These are phyloP conservation scores for Hypoxylon sp. DNA, from an alignment of 2,329 filamentous ascomycete genomes.

Conservation along the genomic window DNA sequence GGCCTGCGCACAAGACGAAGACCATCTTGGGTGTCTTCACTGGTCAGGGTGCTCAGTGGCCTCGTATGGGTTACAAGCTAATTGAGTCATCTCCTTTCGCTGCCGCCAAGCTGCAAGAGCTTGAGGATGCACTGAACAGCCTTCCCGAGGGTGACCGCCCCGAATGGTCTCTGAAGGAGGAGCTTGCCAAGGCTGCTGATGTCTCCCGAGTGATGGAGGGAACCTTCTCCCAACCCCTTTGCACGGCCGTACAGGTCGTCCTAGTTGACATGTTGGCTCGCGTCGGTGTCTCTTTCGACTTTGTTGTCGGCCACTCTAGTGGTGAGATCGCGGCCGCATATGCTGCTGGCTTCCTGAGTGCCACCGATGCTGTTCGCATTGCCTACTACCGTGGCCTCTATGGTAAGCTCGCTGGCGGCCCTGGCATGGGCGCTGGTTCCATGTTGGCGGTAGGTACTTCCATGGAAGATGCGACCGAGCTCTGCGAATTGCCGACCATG, in stretches of 20 bases:
- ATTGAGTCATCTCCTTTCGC: constrained; percentile 36
- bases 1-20: constrained; percentile 22
- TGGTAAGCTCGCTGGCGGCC: constrained; percentile 36
- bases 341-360: constrained; percentile 41
- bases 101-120: constrained; percentile 29
- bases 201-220: constrained; percentile 37
- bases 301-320: constrained; percentile 52
- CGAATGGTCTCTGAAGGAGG: constrained; percentile 39
- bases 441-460: constrained; percentile 62
- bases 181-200: constrained; percentile 28
- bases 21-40: constrained; percentile 52
- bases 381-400: constrained; percentile 56
- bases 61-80: constrained; percentile 47
- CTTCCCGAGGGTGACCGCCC: constrained; percentile 41
- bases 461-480: constrained; percentile 40
- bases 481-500: constrained; percentile 44
- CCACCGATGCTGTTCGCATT: constrained; percentile 50
- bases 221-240: constrained; percentile 51
- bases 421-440: constrained; percentile 48
- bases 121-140: constrained; percentile 44
- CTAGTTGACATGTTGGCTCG: constrained; percentile 55
- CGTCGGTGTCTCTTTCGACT: constrained; percentile 44
- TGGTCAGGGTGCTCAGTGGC: constrained; percentile 55
- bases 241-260: constrained; percentile 59
- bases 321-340: constrained; percentile 52